phyloP scores from a whole-genome alignment of 1,284 basidiomycete species.

The Irpex sp. region DNA sequence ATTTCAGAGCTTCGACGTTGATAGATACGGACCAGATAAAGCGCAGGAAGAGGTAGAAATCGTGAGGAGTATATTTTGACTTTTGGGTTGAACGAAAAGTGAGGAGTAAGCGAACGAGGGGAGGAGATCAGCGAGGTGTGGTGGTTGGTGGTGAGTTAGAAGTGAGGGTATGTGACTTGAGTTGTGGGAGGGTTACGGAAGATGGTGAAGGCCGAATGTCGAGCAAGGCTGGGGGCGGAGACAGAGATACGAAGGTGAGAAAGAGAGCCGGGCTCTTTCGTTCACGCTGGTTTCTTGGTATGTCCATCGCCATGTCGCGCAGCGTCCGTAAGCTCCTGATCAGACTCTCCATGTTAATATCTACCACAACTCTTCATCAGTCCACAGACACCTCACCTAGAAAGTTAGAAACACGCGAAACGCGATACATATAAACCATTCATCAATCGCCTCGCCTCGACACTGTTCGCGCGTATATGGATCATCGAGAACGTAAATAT shows the following conservation, averaged over 20 bases:
- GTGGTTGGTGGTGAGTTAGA: too few relatives aligned
- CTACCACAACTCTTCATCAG: not conserved
- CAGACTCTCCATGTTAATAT: not conserved
- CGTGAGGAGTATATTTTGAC: not conserved
- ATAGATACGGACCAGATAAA: too few relatives aligned
- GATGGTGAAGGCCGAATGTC: not conserved
- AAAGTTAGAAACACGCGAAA: too few relatives aligned
- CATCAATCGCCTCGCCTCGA: constrained; percentile 19
- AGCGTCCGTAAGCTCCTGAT: not conserved
- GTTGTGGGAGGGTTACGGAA: too few relatives aligned
- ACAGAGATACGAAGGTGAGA: too few relatives aligned
- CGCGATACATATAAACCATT: constrained; percentile 20
- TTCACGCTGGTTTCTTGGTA: not conserved
- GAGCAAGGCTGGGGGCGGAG: too few relatives aligned
- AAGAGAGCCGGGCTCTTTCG: too few relatives aligned
- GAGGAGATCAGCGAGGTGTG: not conserved
- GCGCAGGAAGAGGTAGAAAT: too few relatives aligned
- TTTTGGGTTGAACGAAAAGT: not conserved
- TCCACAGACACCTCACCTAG: not conserved
- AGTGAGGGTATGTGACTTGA: not conserved
- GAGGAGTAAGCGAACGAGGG: too few relatives aligned
- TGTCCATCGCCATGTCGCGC: not conserved
- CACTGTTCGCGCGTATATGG: constrained; percentile 34
- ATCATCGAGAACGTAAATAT: constrained; percentile 43
- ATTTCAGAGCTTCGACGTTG: not conserved